Conservation (phyloP, 2,329 filamentous ascomycete genomes). For the Paramyrothecium roridum region DNA sequence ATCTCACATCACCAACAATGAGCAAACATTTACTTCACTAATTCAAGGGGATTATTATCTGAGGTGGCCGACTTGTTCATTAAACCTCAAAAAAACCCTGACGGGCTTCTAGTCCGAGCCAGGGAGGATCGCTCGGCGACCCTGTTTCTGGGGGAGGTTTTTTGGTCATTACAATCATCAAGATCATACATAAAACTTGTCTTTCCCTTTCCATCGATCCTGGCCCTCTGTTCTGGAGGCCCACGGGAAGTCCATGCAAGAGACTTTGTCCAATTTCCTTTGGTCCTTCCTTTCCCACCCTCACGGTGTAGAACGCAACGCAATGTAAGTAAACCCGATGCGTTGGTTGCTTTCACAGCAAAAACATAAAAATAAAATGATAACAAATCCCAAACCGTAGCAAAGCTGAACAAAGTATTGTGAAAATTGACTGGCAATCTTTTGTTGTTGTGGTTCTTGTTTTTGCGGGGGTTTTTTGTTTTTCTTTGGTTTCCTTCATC, state of each 20-base stretch:
- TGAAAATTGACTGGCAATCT: background rate
- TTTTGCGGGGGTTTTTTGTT: background rate
- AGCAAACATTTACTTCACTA: background rate
- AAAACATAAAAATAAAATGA: background rate
- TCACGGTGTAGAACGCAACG: background rate
- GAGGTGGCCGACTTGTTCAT: slow-evolving; percentile 34
- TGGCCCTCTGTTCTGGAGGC: slow-evolving; percentile 10
- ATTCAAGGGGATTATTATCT: slow-evolving; percentile 4
- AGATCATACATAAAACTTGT: slow-evolving; percentile 21
- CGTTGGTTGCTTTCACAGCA: background rate
- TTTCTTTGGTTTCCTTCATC: background rate
- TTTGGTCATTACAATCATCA: slow-evolving; percentile 20
- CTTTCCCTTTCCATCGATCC: slow-evolving; percentile 8
- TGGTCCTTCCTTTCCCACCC: slow-evolving; percentile 11
- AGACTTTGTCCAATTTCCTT: background rate
- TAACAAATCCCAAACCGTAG: background rate
- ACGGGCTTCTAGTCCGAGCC: slow-evolving; percentile 22
- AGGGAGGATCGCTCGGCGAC: slow-evolving; percentile 33
- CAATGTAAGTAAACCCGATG: too few relatives aligned
- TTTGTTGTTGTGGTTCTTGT: background rate
- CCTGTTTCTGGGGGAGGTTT: slow-evolving; percentile 16
- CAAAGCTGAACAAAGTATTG: background rate
- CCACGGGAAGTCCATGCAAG: background rate
- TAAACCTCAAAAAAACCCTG: slow-evolving; percentile 31
- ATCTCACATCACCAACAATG: too few relatives aligned